Conservation (phyloP, 2,329 filamentous ascomycete species). For the Penicillium sp. region DNA sequence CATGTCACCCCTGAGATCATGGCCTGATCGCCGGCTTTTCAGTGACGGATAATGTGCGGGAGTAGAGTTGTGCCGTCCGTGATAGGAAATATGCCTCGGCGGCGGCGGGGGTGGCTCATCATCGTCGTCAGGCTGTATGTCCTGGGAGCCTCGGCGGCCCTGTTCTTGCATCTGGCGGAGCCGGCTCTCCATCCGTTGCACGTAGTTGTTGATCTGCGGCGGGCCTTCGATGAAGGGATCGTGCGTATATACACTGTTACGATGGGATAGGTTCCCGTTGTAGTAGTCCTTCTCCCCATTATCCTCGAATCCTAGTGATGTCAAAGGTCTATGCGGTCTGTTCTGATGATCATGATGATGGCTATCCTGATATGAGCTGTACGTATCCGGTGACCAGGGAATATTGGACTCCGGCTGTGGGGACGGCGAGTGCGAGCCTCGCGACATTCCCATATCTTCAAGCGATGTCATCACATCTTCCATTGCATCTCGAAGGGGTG, state of each 20-base stretch:
- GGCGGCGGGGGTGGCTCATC: constrained; percentile 66
- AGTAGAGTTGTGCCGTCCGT: constrained; percentile 49
- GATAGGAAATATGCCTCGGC: constrained; percentile 57
- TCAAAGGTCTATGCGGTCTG: constrained; percentile 64
- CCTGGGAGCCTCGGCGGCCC: constrained; percentile 47
- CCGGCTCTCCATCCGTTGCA: constrained; percentile 87
- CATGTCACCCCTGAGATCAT: constrained; percentile 72
- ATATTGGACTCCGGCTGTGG: constrained; percentile 60
- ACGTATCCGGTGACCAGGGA: constrained; percentile 91
- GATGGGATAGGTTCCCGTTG: constrained; percentile 63
- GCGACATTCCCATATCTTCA: constrained; percentile 77
- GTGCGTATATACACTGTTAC: constrained; percentile 39
- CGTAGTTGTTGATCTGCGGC: constrained; percentile 81
- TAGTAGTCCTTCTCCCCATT: constrained; percentile 59
- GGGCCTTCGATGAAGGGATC: constrained; percentile 57
- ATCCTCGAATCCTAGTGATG: constrained; percentile 69
- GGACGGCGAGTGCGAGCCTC: constrained; percentile 55
- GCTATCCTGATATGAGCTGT: constrained; percentile 58
- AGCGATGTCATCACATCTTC: constrained; percentile 97
- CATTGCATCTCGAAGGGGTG: constrained; percentile 92
- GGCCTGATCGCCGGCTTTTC: constrained; percentile 59
- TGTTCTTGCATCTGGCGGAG: constrained; percentile 71
- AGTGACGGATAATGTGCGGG: constrained; percentile 44
- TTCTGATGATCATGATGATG: constrained; percentile 39
- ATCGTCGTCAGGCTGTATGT: constrained; percentile 56